A percentile compares a stretch with the other conserved stretches of the same genome.
Evolutionary conservation across 805 yeast species (phyloP).

Genomic region (Debaryomyces maramus): DNA sequence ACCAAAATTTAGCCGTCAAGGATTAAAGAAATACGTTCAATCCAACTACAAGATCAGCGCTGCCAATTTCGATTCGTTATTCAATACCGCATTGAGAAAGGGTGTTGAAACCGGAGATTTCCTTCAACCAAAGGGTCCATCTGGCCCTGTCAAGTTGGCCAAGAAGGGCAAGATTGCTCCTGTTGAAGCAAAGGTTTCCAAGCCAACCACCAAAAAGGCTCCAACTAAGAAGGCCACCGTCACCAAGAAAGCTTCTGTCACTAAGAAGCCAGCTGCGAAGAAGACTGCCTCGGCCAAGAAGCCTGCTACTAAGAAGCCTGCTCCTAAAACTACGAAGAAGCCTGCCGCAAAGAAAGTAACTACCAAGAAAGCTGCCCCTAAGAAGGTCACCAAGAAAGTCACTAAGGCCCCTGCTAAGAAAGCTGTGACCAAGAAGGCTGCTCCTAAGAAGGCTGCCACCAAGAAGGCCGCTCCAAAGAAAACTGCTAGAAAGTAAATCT

Average conservation of each 20-base stretch:
- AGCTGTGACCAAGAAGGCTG: constrained; percentile 13
- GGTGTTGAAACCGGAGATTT: constrained; percentile 80
- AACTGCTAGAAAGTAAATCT: constrained; percentile 17
- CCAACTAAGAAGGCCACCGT: constrained; percentile 8
- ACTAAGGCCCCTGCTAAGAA: constrained; percentile 21
- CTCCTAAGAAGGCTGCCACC: constrained; percentile 24
- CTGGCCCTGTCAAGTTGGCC: constrained; percentile 76
- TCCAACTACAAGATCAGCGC: constrained; percentile 58
- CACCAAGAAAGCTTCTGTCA: constrained; percentile 13
- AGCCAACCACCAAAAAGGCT: constrained; percentile 19
- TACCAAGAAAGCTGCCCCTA: constrained; percentile 23
- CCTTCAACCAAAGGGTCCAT: constrained; percentile 84
- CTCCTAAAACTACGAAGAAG: constrained; percentile 17
- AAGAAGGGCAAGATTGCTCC: constrained; percentile 40
- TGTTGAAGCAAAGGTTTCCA: constrained; percentile 31
- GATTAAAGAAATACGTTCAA: constrained; percentile 79
- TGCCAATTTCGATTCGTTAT: constrained; percentile 69
- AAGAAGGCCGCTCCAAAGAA: constrained; percentile 20
- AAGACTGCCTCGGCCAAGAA: constrained; percentile 18
- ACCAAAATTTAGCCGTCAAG: constrained; percentile 61
- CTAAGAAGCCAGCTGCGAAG: constrained; percentile 16
- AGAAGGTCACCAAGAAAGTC: constrained; percentile 17
- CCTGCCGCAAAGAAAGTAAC: constrained; percentile 24
- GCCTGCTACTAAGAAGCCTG: constrained; percentile 12
- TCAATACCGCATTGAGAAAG: constrained; percentile 75